Evolutionary conservation across 2,329 filamentous ascomycete species (phyloP).

Genomic region (Ophiocordyceps camponoti-leonardi): DNA sequence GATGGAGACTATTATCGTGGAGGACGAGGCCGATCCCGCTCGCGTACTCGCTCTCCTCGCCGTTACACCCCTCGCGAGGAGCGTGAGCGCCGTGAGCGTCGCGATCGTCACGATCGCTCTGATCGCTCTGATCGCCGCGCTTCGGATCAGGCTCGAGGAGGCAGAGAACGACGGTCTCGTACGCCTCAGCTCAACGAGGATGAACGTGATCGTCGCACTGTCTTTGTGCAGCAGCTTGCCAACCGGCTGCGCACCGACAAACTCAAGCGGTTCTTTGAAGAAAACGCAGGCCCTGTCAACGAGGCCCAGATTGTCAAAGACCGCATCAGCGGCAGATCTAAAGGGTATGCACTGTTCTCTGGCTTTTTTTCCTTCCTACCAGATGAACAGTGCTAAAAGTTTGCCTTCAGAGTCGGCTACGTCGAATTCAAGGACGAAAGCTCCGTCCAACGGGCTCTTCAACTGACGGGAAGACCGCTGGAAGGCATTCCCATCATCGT

Average conservation of each 20-base stretch:
- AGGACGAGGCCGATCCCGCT: conserved; percentile 38
- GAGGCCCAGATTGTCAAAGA: conserved; percentile 99
- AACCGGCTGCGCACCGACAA: conserved; percentile 84
- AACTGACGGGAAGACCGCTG: conserved; percentile 97
- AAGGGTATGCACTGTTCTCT: conserved; percentile 52
- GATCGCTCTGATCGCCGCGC: conserved; percentile 34
- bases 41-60: conserved; percentile 55
- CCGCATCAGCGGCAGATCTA: conserved; percentile 86
- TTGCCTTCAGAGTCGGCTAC: conserved; percentile 71
- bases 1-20: conserved; percentile 53
- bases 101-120: conserved; percentile 29
- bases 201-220: conserved; percentile 88
- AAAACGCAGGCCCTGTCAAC: conserved; percentile 84
- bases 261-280: conserved; percentile 87
- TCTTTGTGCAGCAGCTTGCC: conserved; percentile 96
- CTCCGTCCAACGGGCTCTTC: conserved; percentile 79
- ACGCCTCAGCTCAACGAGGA: conserved; percentile 77
- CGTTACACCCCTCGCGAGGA: conserved; percentile 40
- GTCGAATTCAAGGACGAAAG: conserved; percentile 98
- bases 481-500: conserved; percentile 97
- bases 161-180: conserved; percentile 26
- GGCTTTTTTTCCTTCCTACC: background rate
- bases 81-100: conserved; percentile 22
- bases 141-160: conserved; percentile 35
- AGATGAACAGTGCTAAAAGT: conserved; percentile 17